These are phyloP conservation scores for Lavandula angustifolia DNA, from an alignment of 257 asterid genomes.

Conservation along the genomic window DNA sequence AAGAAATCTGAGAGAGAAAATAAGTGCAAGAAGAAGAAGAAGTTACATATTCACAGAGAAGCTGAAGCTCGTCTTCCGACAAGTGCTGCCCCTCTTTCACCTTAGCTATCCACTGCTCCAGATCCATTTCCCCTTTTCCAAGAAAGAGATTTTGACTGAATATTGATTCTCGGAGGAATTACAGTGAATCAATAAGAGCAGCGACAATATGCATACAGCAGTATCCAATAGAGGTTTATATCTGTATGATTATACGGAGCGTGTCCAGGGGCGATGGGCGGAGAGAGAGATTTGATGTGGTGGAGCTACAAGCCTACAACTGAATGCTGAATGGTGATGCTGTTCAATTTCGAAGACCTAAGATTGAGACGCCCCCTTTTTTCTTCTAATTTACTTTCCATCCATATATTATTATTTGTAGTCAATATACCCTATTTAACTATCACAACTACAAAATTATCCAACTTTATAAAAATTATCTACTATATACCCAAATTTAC, in stretches of 20 bases:
- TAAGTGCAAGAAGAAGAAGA: conserved; percentile 9
- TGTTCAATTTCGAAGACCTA: conserved; percentile 12
- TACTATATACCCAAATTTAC: too few relatives aligned
- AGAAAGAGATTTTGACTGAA: conserved; percentile 4
- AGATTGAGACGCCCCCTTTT: conserved; percentile 11
- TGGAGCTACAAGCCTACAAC: conserved; percentile 20
- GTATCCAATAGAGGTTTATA: neutral
- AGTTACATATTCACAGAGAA: conserved; percentile 94
- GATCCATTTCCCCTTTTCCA: conserved; percentile 60
- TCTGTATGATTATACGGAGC: neutral
- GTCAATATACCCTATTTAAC: too few relatives aligned
- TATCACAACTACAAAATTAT: too few relatives aligned
- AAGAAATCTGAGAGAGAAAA: conserved; percentile 2
- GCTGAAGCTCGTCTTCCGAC: conserved; percentile 98
- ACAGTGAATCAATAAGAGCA: conserved; percentile 21
- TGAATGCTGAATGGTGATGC: neutral
- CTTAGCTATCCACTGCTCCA: conserved; percentile 94
- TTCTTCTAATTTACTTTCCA: neutral
- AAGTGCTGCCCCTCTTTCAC: conserved; percentile 98
- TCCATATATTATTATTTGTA: too few relatives aligned
- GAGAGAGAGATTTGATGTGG: neutral
- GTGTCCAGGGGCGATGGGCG: conserved; percentile 9
- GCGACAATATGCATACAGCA: neutral
- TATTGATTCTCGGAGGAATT: conserved; percentile 25
- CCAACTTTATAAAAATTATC: too few relatives aligned